Conservation (phyloP, 2,329 filamentous ascomycete genomes). For the Phyllosticta paracitricarpa region DNA sequence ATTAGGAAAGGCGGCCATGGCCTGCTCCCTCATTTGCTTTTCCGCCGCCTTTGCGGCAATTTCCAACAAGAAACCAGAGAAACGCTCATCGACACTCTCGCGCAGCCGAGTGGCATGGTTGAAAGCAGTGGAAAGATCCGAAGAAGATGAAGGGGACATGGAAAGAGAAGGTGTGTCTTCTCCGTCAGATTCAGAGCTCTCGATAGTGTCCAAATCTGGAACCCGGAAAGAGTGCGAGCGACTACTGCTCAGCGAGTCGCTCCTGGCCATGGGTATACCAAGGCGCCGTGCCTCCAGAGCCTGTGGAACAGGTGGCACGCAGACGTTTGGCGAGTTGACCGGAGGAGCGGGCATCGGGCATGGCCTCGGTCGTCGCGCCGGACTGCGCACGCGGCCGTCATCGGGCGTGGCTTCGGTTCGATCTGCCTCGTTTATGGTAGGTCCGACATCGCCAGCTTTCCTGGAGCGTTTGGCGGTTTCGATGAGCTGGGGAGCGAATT, state of each 20-base stretch:
- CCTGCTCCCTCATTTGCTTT: conserved; percentile 67
- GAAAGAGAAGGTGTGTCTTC: conserved; percentile 37
- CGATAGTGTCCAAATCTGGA: conserved; percentile 52
- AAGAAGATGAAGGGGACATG: conserved; percentile 33
- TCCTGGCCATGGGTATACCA: conserved; percentile 23
- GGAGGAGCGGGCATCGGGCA: conserved; percentile 45
- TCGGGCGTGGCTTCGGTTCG: conserved; percentile 62
- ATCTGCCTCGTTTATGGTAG: conserved; percentile 54
- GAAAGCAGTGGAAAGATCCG: conserved; percentile 40
- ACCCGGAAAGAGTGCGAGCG: conserved; percentile 48
- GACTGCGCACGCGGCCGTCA: conserved; percentile 13
- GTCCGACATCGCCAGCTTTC: conserved; percentile 53
- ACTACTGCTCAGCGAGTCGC: conserved; percentile 21
- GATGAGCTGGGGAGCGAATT: conserved; percentile 70
- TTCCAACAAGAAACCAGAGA: conserved; percentile 66
- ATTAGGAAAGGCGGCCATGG: conserved; percentile 66
- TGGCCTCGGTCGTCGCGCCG: conserved; percentile 28
- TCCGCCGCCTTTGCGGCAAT: conserved; percentile 72
- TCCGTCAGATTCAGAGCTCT: conserved; percentile 48
- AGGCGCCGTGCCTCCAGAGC: conserved; percentile 27
- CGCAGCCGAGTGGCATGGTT: conserved; percentile 45
- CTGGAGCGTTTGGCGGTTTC: conserved; percentile 67
- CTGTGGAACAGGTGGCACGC: conserved; percentile 23
- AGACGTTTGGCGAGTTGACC: conserved; percentile 25
- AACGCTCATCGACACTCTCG: conserved; percentile 65